Evolutionary conservation across 2,329 filamentous ascomycete genomes (phyloP).

Genomic region (Pseudomassariella vexata): DNA sequence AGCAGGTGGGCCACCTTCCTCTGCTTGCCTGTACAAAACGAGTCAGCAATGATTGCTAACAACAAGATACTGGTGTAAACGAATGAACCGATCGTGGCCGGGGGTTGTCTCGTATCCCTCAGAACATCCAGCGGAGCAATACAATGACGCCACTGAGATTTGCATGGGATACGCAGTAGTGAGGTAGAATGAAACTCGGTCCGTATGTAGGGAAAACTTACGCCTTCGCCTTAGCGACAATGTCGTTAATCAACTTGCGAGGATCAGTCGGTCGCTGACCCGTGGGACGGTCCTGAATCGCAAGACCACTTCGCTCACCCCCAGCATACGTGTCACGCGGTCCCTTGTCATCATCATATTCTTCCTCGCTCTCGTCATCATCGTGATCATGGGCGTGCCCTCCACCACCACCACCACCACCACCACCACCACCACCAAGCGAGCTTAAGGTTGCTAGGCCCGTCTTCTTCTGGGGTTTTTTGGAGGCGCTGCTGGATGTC

Average conservation of each 20-base stretch:
- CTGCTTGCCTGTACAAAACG: no score
- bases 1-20: no score
- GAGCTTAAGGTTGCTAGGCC: conserved; percentile 58
- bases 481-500: conserved; percentile 26
- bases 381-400: conserved; percentile 48
- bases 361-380: conserved; percentile 50
- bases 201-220: conserved; percentile 26
- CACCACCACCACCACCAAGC: conserved; percentile 37
- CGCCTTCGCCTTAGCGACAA: conserved; percentile 59
- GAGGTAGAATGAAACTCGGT: background rate
- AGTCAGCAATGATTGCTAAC: conserved; percentile 12
- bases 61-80: no score
- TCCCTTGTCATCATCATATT: conserved; percentile 51
- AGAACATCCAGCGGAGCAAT: no score
- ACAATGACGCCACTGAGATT: no score
- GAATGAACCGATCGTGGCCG: no score
- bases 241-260: no score
- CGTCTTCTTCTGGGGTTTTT: conserved; percentile 46
- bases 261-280: conserved; percentile 46
- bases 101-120: no score
- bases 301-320: conserved; percentile 74
- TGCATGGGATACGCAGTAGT: no score
- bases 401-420: conserved; percentile 34
- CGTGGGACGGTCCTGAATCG: conserved; percentile 56
- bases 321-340: conserved; percentile 72